Evolutionary conservation across 345 rosid species (phyloP), one percentile per base, ranked within the genome.

Genomic region (Euphorbia peplus): DNA sequence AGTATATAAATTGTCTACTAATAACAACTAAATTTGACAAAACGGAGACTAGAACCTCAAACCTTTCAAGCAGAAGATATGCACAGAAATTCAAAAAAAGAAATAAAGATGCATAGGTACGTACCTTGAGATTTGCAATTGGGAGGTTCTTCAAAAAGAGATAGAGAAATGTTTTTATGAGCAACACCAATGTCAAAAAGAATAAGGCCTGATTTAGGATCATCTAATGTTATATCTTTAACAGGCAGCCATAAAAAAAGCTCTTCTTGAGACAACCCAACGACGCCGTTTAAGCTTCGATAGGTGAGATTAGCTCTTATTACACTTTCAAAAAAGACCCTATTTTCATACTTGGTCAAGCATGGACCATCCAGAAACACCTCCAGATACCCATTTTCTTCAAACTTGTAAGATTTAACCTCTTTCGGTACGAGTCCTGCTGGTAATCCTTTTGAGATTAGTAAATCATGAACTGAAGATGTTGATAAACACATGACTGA

Each of bases 141-240:
- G 15, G 97, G 99, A 4, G 97, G 99, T 10, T 78, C 84, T 82
- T 95, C 99, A 60, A 95, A 91, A 72, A 95, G 87, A 25, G 99
- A 88, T 4, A 87, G 52, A 1, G 99, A 86, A 12, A 95, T 76
- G 37, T 91, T 95, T 67, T 95, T 95, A 29, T 73, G 84, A 48
- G 97, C 99, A n/a, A 89, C 81, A 2, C 91, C 99, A 58, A 95
- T 91, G 76, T 95, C 99, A 48, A 95, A 86, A 46, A 86, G 63
- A n/a, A 95, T 95, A 51, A 95, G 84, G 5, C 99, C 97, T 21
- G 96, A 88, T 11, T 29, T 67, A 13, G 97, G 97, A 42, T 91
- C 90, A 74, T 84, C 78, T 8, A 95, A 97, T 46, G 76, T 81
- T 70, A 95, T 91, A 66, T 84, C 96, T 79, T 79, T 91, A 3